Evolutionary conservation across 2,329 filamentous ascomycete species (phyloP), one percentile per base, ranked within the genome.

Genomic region (Fusarium sp.): DNA sequence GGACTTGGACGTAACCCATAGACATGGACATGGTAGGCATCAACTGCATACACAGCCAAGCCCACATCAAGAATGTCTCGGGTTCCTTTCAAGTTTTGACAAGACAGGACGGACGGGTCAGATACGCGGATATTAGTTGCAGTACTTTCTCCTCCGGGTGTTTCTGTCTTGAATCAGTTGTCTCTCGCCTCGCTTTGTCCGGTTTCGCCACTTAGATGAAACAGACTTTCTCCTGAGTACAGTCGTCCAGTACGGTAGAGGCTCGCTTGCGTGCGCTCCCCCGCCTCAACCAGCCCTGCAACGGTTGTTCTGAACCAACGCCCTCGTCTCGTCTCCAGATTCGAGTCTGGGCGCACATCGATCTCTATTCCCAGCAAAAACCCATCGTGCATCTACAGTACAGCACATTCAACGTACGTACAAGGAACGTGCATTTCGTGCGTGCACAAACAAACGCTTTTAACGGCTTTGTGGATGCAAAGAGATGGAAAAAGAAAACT

Each of bases 301-400:
- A 71, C 53, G 51, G 51, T 34, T 45, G 55, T 69, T 52, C 23
- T 56, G 48, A 43, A 41, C 46, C 48, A 65, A 50, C 34, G 42
- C 49, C 51, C 50, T 52, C 62, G 54, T 59, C 49, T 65, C 34
- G 34, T 37, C 34, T 37, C 34, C 34, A 37, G 18, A 37, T 37
- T 37, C 58, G n/a, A 21, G 49, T 49, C 49, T 57, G 21, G 37
- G 49, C 39, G 37, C 39, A 23, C 56, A 66, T 62, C 65, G 46
- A 68, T 70, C 67, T 28, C 49, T 61, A 25, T 42, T 60, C 41
- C 65, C 52, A 57, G 60, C 55, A 62, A 59, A 62, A 60, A 30
- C 44, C 56, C 72, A 70, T 74, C 71, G 65, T 67, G 71, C 69
- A 74, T 70, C 54, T 71, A 55, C 23, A 44, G 28, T 71, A 55